Base-by-base conservation (phyloP, 768 basidiomycete species). In the Suillus discolor region DNA sequence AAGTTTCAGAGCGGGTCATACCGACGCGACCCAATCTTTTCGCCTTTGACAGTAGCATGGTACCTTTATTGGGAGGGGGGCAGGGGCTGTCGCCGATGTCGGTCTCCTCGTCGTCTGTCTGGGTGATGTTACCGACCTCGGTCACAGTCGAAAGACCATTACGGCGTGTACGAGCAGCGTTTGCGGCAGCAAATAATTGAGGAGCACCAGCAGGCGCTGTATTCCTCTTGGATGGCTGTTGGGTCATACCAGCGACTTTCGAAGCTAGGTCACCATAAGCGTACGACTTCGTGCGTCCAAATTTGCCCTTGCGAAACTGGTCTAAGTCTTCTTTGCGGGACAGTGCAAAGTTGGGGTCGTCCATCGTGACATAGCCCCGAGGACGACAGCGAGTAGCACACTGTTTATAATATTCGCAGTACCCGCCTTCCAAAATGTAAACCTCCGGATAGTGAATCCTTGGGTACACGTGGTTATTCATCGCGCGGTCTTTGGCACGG, bases 361-460 rank as follows among this genome's bases (percentile, higher is more conserved):
- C 95, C 97, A 99, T 99, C 8, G 85, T 88, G 49, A 97, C 89
- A 73, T 99, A 99, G 1, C 85, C 90, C 20, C 79, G 81, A 0
- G 94, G 96, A 57, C 91, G 82, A 80, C 97, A 99, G 54, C 89
- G 90, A 38, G 78, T 74, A 2, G 87, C 80, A 61, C 86, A 90
- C 28, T 81, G 78, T 70, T 89, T 87, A 80, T 84, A 97, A 80
- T 95, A 99, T 51, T 88, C 85, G 70, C 89, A 94, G 77, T 98
- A 99, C 15, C 97, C 97, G 44, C 97, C 97, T 79, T 97, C 94
- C 9, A 99, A 87, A 70, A 99, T 87, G 80, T 99, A 99, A 20
- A 99, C 87, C 79, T 99, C 97, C 0, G 97, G 97, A 74, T 94
- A 99, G 77, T 93, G 92, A 49, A 98, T 89, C 74, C 86, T 91